Base-by-base conservation (phyloP, 116 monocot species). In the Posidonia oceanica region DNA sequence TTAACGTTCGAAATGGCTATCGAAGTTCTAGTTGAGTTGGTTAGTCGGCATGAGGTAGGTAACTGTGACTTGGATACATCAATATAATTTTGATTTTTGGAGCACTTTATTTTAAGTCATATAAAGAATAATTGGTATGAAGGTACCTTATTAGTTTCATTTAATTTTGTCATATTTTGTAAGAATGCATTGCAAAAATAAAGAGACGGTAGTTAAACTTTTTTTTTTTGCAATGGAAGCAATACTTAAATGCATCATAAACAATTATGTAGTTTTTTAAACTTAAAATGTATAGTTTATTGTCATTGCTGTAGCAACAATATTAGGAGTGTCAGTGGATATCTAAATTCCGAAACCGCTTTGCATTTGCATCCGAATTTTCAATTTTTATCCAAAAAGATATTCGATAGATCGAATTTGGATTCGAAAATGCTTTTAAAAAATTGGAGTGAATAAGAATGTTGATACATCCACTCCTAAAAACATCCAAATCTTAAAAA, bases 1-100 rank as follows among this genome's bases (percentile, higher is more conserved):
- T 74, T 75, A n/a, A 84, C 84, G 55, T 97, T 97, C 87, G 97
- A 91, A 78, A 83, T 92, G 74, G 89, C 97, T 44, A 77, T 89
- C 80, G 97, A 97, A 72, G 91, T 97, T 77, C 82, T 97, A 61
- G 85, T 83, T 72, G 97, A 97, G 78, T 84, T 97, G 73, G 89
- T 97, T 64, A 85, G 80, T 64, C 85, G 87, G 14, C 73, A 92
- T 80, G 89, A 97, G 89, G 97, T 97, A 81, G 54, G 39, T 39
- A 14, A 39, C 16, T 10, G 15, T 36, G 5, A 36, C 38, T 37
- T 16, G 16, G 16, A n/a, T n/a, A 5, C 41, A 39, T 64, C 38
- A 6, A 6, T 60, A 60, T 22, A 3, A 10, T 15, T 60, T 29
- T 23, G 66, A 48, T 39, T 52, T 41, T 52, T 51, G 51, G 18